Percentiles rank a stretch among this genome's conserved stretches.
Evolutionary conservation across 306 rosid genomes (phyloP).

Genomic region (Casuarina equisetifolia): DNA sequence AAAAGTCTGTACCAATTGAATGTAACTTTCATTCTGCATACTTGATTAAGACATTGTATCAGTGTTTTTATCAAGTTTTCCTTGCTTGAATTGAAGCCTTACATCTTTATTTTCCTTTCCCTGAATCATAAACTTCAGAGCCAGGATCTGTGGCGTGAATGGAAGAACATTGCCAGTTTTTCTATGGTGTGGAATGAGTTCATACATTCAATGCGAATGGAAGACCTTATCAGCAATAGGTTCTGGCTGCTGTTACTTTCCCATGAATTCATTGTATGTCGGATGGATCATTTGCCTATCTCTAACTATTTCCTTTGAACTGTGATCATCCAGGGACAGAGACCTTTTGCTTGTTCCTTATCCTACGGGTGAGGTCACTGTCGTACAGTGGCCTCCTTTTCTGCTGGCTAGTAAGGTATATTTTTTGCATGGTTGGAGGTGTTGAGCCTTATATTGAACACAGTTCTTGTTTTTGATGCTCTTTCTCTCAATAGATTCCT

Average conservation of each 20-base stretch:
- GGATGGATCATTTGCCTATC: conserved; percentile 26
- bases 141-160: conserved; percentile 54
- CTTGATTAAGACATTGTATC: background rate
- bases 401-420: conserved; percentile 96
- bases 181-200: conserved; percentile 91
- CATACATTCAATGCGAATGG: conserved; percentile 76
- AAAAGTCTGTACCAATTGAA: conserved; percentile 9
- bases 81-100: background rate
- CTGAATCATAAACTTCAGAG: conserved; percentile 32
- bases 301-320: conserved; percentile 36
- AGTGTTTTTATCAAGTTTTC: background rate
- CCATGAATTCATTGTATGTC: conserved; percentile 10
- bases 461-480: conserved; percentile 16
- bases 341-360: conserved; percentile 87
- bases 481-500: conserved; percentile 69
- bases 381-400: conserved; percentile 99
- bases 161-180: conserved; percentile 69
- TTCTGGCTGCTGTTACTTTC: conserved; percentile 39
- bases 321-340: conserved; percentile 62
- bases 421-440: conserved; percentile 25
- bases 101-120: background rate
- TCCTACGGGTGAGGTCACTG: conserved; percentile 54
- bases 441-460: conserved; percentile 20
- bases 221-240: conserved; percentile 93
- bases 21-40: background rate